Evolutionary conservation across 1,139 yeast species (phyloP), one percentile per base, ranked within the genome.

Genomic region (Tardiomyces depauwii): DNA sequence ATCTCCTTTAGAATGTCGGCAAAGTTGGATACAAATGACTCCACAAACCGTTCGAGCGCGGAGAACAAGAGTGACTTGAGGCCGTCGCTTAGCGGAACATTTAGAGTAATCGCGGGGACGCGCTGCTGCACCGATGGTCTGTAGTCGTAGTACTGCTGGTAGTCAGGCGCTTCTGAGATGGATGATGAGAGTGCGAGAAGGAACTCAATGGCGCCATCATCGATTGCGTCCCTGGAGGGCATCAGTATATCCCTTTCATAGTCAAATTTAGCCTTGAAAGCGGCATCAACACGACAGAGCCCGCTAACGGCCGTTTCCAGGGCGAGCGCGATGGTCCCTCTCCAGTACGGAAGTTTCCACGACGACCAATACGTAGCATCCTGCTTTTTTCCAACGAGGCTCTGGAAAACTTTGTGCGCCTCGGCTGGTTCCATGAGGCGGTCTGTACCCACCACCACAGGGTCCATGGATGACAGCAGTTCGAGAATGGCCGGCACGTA

Each of bases 1-100:
- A 91, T 75, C 56, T 82, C 83, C 4, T 89, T 83, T 48, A 91
- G 70, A 14, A 89, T 70, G 49, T 86, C 81, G 1, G 96, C 95
- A 41, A 85, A 76, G 57, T 84, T 81, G 10, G 78, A 70, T 25
- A 88, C 77, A 52, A 87, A 79, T 2, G 73, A 67, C 42, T 73
- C 76, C 40, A 83, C 74, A 51, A 87, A 77, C 1, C 62, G 59
- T 45, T 59, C 63, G 41, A 64, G 50, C 13, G 53, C 50, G 1
- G 49, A 44, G 13, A 50, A 44, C 19, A 63, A 46, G 5, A 51
- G 30, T 7, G 39, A 47, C 18, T 50, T 42, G 39, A 61, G 54
- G 9, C 51, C 56, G 1, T 48, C 50, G 10, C 56, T 51, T 10
- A 55, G 43, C 3, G 36, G 16, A 10, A 30, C 11, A 10, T 5